These are phyloP conservation scores for Radiomyces spectabilis DNA, from an alignment of 192 early-diverging fungal species.

Conservation along the genomic window DNA sequence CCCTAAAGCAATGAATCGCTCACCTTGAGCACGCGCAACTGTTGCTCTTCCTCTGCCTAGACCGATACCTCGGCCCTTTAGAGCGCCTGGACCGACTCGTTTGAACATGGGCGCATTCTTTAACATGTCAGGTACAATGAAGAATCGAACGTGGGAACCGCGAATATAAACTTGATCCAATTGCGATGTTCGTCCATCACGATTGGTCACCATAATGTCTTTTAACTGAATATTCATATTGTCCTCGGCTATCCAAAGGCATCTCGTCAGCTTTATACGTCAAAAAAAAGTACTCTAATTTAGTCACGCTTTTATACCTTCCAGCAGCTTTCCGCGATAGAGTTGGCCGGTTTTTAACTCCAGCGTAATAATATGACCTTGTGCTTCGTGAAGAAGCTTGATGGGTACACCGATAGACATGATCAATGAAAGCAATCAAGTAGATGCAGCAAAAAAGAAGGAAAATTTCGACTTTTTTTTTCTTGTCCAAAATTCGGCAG, in stretches of 20 bases:
- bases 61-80: constrained; percentile 79
- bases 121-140: constrained; percentile 97
- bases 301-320: no score
- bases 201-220: constrained; percentile 86
- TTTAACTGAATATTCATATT: constrained; percentile 99
- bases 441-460: no score
- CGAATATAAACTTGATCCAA: constrained; percentile 96
- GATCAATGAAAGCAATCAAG: no score
- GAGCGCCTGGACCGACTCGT: constrained; percentile 72
- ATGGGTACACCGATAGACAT: constrained; percentile 93
- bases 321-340: constrained; percentile 91
- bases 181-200: constrained; percentile 87
- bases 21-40: no score
- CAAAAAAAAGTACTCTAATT: no score
- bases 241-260: constrained; percentile 97
- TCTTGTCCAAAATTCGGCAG: no score
- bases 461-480: no score
- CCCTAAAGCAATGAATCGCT: no score
- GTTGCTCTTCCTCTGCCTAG: no score
- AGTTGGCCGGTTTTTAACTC: constrained; percentile 93
- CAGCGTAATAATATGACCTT: constrained; percentile 93
- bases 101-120: constrained; percentile 99
- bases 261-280: no score
- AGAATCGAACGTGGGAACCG: constrained; percentile 87
- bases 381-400: constrained; percentile 95